Percentiles rank a stretch among this genome's conserved stretches.
Evolutionary conservation across 169 alveolate genomes (phyloP).

Genomic region (Cryptosporidium muris): DNA sequence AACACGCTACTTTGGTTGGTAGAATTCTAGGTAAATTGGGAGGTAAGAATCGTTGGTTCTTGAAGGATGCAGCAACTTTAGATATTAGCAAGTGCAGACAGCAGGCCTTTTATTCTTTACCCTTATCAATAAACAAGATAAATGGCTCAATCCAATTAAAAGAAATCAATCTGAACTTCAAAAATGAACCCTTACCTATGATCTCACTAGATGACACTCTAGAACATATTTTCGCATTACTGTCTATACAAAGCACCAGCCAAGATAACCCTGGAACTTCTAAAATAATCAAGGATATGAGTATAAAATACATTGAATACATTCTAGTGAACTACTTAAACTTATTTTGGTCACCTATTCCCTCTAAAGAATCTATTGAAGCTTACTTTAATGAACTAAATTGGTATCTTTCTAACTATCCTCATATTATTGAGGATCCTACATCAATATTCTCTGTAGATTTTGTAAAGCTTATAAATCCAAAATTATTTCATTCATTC

Average conservation of each 20-base stretch:
- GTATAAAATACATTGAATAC: slow-evolving; percentile 11
- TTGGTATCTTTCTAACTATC: slow-evolving; percentile 2
- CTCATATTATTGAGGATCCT: slow-evolving; percentile 49
- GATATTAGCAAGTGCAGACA: slow-evolving; percentile 3
- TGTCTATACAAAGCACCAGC: background rate
- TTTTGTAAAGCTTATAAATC: slow-evolving; percentile 2
- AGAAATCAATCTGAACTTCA: background rate
- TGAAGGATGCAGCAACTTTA: slow-evolving; percentile 64
- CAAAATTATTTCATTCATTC: background rate
- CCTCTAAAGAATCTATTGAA: slow-evolving; percentile 1
- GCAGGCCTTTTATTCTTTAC: background rate
- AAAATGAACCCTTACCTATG: background rate
- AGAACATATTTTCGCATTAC: slow-evolving; percentile 20
- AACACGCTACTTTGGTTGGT: slow-evolving; percentile 70
- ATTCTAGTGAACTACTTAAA: slow-evolving; percentile 29
- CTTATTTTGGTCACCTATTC: slow-evolving; percentile 39
- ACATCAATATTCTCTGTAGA: slow-evolving; percentile 39
- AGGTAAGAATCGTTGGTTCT: slow-evolving; percentile 77
- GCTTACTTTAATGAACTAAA: slow-evolving; percentile 14
- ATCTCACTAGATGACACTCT: slow-evolving; percentile 24
- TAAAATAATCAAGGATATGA: background rate
- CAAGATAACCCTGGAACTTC: background rate
- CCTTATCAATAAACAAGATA: slow-evolving; percentile 1
- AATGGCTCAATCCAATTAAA: background rate
- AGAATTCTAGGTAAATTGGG: slow-evolving; percentile 76